Evolutionary conservation across 768 basidiomycete species (phyloP).

Genomic region (Amanita jacksonii): DNA sequence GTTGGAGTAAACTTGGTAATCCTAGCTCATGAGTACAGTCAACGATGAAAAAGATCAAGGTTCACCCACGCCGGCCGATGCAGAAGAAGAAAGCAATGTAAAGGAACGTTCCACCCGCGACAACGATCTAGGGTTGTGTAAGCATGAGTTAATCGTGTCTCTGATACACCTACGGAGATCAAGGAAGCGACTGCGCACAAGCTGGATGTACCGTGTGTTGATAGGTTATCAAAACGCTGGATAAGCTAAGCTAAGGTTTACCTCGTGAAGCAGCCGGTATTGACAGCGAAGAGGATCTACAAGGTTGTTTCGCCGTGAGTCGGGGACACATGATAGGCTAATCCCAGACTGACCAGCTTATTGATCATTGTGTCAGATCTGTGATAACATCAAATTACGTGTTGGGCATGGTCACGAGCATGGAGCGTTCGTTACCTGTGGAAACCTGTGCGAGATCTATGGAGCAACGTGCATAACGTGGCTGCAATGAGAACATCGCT

Average conservation of each 20-base stretch:
- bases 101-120: slow-evolving; percentile 38
- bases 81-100: slow-evolving; percentile 55
- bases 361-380: slow-evolving; percentile 39
- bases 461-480: slow-evolving; percentile 28
- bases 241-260: slow-evolving; percentile 8
- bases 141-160: not conserved
- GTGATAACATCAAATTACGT: slow-evolving; percentile 7
- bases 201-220: slow-evolving; percentile 16
- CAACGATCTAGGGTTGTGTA: slow-evolving; percentile 29
- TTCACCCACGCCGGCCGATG: slow-evolving; percentile 41
- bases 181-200: slow-evolving; percentile 47
- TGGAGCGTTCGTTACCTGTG: slow-evolving; percentile 20
- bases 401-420: not conserved
- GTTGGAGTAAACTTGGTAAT: slow-evolving; percentile 44
- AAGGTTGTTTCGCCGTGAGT: not conserved
- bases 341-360: slow-evolving; percentile 30
- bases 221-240: not conserved
- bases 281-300: slow-evolving; percentile 35
- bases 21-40: not conserved
- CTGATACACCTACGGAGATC: slow-evolving; percentile 29
- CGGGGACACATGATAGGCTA: not conserved
- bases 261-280: slow-evolving; percentile 33
- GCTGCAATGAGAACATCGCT: slow-evolving; percentile 37
- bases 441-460: slow-evolving; percentile 36
- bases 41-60: not conserved